Conservation (phyloP, 495 filamentous ascomycete species). For the Friedmanniomyces endolithicus region DNA sequence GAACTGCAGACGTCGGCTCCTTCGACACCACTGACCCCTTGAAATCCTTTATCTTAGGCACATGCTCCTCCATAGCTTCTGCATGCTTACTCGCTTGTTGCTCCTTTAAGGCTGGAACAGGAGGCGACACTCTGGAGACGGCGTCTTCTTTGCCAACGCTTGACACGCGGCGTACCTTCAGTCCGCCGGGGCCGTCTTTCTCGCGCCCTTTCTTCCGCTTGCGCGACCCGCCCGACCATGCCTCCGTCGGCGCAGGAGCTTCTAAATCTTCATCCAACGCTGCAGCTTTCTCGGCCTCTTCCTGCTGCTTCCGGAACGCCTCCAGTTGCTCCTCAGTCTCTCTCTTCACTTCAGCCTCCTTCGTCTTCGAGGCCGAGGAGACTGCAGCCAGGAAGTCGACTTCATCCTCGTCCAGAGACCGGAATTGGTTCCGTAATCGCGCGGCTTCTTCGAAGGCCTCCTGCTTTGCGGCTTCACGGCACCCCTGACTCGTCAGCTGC, state of each 20-base stretch:
- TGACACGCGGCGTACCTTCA: constrained; percentile 47
- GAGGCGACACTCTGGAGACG: neutral
- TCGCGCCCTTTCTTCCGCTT: constrained; percentile 50
- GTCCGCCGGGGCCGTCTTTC: constrained; percentile 39
- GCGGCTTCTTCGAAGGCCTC: constrained; percentile 79
- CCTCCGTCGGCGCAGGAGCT: constrained; percentile 28
- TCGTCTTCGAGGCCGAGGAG: constrained; percentile 50
- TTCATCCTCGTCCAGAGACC: constrained; percentile 85
- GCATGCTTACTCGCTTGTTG: neutral
- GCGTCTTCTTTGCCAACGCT: constrained; percentile 5
- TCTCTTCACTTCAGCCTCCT: constrained; percentile 60
- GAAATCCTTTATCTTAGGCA: neutral
- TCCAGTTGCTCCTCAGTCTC: constrained; percentile 65
- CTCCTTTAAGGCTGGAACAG: neutral
- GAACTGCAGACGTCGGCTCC: neutral
- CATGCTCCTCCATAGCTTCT: neutral
- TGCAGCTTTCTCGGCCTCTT: constrained; percentile 47
- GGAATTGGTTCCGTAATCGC: constrained; percentile 84
- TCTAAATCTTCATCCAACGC: constrained; percentile 28
- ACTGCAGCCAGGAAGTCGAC: constrained; percentile 80
- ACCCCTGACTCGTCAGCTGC: constrained; percentile 42
- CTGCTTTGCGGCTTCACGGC: constrained; percentile 70
- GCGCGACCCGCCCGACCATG: constrained; percentile 42
- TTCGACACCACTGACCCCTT: neutral
- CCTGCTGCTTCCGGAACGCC: constrained; percentile 55